A percentile compares a stretch with the other conserved stretches of the same genome.
Evolutionary conservation across 2,329 filamentous ascomycete genomes (phyloP).

Genomic region (Magnaporthales sp.): DNA sequence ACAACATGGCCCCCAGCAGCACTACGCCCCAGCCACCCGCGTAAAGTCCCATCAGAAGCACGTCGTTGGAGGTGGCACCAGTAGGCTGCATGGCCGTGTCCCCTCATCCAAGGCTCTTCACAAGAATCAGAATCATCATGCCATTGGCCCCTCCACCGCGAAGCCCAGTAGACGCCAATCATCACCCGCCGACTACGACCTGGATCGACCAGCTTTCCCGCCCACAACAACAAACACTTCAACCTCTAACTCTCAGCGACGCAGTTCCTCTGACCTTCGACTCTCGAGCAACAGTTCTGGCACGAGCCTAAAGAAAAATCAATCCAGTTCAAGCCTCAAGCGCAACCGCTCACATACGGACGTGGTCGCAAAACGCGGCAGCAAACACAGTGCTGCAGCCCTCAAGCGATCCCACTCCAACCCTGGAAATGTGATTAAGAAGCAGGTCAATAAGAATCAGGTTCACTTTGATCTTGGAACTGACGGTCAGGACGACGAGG

Average conservation of each 20-base stretch:
- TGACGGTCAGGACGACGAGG: slow-evolving; percentile 21
- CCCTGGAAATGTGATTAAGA: slow-evolving; percentile 32
- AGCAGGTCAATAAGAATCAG: slow-evolving; percentile 33
- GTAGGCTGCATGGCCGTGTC: slow-evolving; percentile 41
- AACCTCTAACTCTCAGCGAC: slow-evolving; percentile 23
- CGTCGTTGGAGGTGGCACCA: slow-evolving; percentile 29
- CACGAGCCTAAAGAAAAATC: slow-evolving; percentile 42
- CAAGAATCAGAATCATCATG: slow-evolving; percentile 24
- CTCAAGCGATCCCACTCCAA: slow-evolving; percentile 46
- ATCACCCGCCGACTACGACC: slow-evolving; percentile 21
- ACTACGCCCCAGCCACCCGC: slow-evolving; percentile 18
- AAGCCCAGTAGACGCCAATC: slow-evolving; percentile 30
- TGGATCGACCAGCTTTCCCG: slow-evolving; percentile 6
- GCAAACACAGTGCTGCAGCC: slow-evolving; percentile 32
- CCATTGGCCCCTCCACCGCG: slow-evolving; percentile 16
- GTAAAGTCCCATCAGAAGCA: slow-evolving; percentile 29
- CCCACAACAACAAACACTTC: slow-evolving; percentile 8
- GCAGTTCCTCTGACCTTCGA: slow-evolving; percentile 36
- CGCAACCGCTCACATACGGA: slow-evolving; percentile 53
- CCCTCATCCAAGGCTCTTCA: slow-evolving; percentile 43
- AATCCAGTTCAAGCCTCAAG: slow-evolving; percentile 46
- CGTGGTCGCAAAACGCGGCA: slow-evolving; percentile 37
- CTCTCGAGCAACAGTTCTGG: slow-evolving; percentile 31
- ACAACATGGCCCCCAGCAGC: slow-evolving; percentile 22
- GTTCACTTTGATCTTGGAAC: slow-evolving; percentile 58